Percentiles rank a stretch among this genome's conserved stretches.
phyloP scores from a whole-genome alignment of 441 rosid species.

The Pelargonium cotyledonis region DNA sequence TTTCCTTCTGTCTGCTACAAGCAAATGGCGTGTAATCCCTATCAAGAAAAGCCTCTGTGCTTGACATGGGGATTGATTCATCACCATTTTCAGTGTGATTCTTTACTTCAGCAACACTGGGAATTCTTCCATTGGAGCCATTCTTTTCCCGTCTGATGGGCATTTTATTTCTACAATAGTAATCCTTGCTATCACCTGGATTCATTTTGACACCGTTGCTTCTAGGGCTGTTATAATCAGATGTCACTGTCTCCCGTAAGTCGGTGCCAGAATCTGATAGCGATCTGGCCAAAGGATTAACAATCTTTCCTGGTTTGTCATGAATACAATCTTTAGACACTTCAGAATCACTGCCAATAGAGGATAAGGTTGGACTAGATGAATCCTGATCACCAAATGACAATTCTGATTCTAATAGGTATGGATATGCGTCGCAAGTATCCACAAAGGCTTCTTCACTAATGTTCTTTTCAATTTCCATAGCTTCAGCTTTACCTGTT shows the following conservation, averaged over 20 bases:
- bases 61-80: slow-evolving; percentile 24
- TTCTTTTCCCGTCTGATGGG: slow-evolving; percentile 18
- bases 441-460: slow-evolving; percentile 27
- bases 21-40: slow-evolving; percentile 25
- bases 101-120: slow-evolving; percentile 19
- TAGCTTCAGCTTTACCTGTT: slow-evolving; percentile 29
- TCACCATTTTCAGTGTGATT: slow-evolving; percentile 18
- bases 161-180: slow-evolving; percentile 22
- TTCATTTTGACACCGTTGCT: slow-evolving; percentile 16
- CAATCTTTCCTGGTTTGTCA: slow-evolving; percentile 24
- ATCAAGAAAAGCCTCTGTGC: slow-evolving; percentile 18
- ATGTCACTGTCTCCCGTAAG: slow-evolving; percentile 23
- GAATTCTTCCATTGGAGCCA: slow-evolving; percentile 25
- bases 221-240: slow-evolving; percentile 24
- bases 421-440: slow-evolving; percentile 26
- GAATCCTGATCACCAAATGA: slow-evolving; percentile 34
- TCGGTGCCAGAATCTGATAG: slow-evolving; percentile 21
- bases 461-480: slow-evolving; percentile 24
- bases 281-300: slow-evolving; percentile 24
- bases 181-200: slow-evolving; percentile 18
- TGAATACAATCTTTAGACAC: slow-evolving; percentile 28
- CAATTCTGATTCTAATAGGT: slow-evolving; percentile 29
- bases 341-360: slow-evolving; percentile 36
- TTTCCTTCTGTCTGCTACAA: slow-evolving; percentile 24
- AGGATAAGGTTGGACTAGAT: slow-evolving; percentile 36